Evolutionary conservation across 2,329 filamentous ascomycete genomes (phyloP), one percentile per base, ranked within the genome.

Genomic region (Pseudonectria foliicola): DNA sequence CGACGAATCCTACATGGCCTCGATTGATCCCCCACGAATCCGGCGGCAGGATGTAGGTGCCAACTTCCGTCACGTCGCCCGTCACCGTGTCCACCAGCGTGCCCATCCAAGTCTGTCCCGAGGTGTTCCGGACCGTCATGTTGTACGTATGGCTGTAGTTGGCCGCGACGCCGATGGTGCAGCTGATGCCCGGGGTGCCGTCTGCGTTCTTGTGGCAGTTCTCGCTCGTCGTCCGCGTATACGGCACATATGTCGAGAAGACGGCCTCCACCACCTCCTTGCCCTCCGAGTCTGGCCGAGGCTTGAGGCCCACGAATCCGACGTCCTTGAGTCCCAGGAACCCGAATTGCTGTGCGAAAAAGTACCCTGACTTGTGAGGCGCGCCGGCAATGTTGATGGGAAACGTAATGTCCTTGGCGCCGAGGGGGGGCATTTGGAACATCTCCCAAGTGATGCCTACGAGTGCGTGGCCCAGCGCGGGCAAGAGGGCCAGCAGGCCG

Each of bases 181-280:
- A 48, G 35, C 52, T 48, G 7, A 52, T 38, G 8, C 48, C 37
- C 34, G 52, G 42, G 28, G 52, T 30, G 37, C 49, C 37, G 33
- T 60, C 45, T 38, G 56, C 45, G 21, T 53, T 36, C 31, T 45
- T 1, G 29, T 47, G 3, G 46, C 55, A 53, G 24, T 48, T 47
- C 1, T 35, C 11, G 18, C 51, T 34, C 6, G 8, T 13, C 2
- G 42, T 41, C 1, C 34, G 51, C 4, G 48, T 39, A 14, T 44
- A 45, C 1, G 5, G 14, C 11, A 40, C 31, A 31, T 50, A 53
- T 3, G 42, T 41, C 7, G 50, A 51, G 37, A 49, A 53, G 35
- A 43, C 42, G 15, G 27, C 45, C 27, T 44, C 48, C 15, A 51
- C 31, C 11, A 40, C 35, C 13, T 28, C 35, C 8, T 35, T 25